Evolutionary conservation across 1,284 basidiomycete species (phyloP).

Genomic region (Cutaneotrichosporon sp.): DNA sequence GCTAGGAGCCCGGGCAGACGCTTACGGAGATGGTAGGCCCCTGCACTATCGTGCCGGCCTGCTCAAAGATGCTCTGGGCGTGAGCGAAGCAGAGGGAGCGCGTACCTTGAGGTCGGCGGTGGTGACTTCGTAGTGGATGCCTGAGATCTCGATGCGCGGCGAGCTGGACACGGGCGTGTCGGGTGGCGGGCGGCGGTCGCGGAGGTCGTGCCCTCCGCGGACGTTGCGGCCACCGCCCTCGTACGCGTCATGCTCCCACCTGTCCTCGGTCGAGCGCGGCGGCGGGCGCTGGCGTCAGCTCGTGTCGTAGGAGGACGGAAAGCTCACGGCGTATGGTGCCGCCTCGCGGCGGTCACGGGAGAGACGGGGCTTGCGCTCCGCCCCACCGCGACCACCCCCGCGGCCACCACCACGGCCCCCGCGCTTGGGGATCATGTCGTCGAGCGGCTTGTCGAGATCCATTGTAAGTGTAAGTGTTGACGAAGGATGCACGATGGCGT

Average conservation of each 20-base stretch:
- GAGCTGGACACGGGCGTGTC: constrained; percentile 53
- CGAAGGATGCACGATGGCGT: background rate
- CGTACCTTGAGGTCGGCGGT: constrained; percentile 81
- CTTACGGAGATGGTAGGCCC: constrained; percentile 90
- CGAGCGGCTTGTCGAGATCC: constrained; percentile 53
- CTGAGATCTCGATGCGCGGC: constrained; percentile 75
- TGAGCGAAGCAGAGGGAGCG: background rate
- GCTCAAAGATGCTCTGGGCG: constrained; percentile 79
- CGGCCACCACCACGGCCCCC: constrained; percentile 6
- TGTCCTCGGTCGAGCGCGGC: constrained; percentile 47
- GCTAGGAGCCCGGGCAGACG: constrained; percentile 30
- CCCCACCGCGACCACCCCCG: constrained; percentile 6
- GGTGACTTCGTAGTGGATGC: constrained; percentile 91
- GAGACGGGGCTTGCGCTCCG: constrained; percentile 28
- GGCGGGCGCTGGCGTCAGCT: constrained; percentile 45
- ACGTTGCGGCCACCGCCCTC: constrained; percentile 21
- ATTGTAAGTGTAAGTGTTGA: constrained; percentile 29
- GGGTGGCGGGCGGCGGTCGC: constrained; percentile 18
- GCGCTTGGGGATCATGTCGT: constrained; percentile 44
- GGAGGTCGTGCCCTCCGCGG: constrained; percentile 12
- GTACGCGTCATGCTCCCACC: constrained; percentile 54
- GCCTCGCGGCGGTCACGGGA: constrained; percentile 26
- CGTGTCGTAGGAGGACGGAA: background rate
- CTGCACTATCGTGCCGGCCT: constrained; percentile 86
- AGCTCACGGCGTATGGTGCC: constrained; percentile 44